Evolutionary conservation across 2,329 filamentous ascomycete species (phyloP), one percentile per base, ranked within the genome.

Genomic region (Akanthomyces dipterigenus): DNA sequence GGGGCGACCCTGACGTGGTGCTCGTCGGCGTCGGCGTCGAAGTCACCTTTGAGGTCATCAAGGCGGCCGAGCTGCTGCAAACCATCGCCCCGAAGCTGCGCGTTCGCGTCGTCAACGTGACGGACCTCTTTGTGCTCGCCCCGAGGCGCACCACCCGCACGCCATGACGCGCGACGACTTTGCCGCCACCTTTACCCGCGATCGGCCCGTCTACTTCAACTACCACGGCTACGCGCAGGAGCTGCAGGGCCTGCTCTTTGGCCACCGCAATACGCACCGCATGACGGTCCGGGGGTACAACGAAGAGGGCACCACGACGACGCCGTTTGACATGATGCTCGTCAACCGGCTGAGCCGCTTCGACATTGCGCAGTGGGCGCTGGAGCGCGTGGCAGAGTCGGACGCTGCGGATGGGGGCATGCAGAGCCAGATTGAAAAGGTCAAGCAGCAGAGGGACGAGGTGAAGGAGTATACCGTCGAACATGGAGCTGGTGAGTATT

Each of bases 271-370:
- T 11, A 66, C 82, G 18, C 75, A 82, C 5, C 77, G 83, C 3
- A 78, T 87, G 63, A 78, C 71, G 0, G 80, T 88, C 8, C 79
- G 78, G 16, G 83, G 81, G 4, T 89, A 88, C 65, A 79, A 78
- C 28, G 86, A 89, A 67, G 86, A 89, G 70, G 86, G 85, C 0
- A 84, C 77, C 57, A 88, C 86, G 1, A 89, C 85, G 0, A 88
- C 85, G 2, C 86, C 86, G 2, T 88, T 89, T 65, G 83, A 88
- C 66, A 88, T 88, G 86, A 85, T 88, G 84, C 75, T 88, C 1
- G 70, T 81, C 5, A 89, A 89, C 66, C 66, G 74, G 22, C 82
- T 86, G 1, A 85, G 80, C 20, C 75, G 85, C 46, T 89, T 81
- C 65, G 79, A 88, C 68, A 77, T 88, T 22, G 83, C 82, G 0